A percentile compares a stretch with the other conserved stretches of the same genome.
Conservation (phyloP, 2,329 filamentous ascomycete species). For the Curvularia lunata region DNA sequence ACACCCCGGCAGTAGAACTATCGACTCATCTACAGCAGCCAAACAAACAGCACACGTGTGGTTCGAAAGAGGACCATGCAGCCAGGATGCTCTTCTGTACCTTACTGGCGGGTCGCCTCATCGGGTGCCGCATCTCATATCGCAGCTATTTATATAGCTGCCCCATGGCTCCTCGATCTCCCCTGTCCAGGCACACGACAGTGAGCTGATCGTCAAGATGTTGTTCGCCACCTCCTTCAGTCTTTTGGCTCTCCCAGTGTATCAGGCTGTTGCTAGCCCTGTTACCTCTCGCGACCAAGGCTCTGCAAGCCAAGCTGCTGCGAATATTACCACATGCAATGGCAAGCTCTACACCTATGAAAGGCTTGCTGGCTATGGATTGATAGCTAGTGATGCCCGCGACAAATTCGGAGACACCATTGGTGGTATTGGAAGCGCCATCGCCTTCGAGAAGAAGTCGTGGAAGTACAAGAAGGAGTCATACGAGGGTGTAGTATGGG, state of each 20-base stretch:
- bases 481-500: slow-evolving; percentile 68
- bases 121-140: slow-evolving; percentile 5
- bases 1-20: slow-evolving; percentile 4
- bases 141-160: slow-evolving; percentile 21
- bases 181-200: slow-evolving; percentile 25
- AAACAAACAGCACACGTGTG: slow-evolving; percentile 20
- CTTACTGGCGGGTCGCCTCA: slow-evolving; percentile 17
- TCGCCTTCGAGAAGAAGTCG: slow-evolving; percentile 65
- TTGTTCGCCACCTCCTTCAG: slow-evolving; percentile 21
- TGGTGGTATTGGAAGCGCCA: slow-evolving; percentile 69
- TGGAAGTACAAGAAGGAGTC: slow-evolving; percentile 59
- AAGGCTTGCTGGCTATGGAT: slow-evolving; percentile 70
- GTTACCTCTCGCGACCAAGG: slow-evolving; percentile 8
- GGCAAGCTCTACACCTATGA: slow-evolving; percentile 70
- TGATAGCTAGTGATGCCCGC: slow-evolving; percentile 61
- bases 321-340: slow-evolving; percentile 59
- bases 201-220: slow-evolving; percentile 23
- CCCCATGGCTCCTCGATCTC: neutral
- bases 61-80: neutral
- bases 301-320: slow-evolving; percentile 7
- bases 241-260: slow-evolving; percentile 28
- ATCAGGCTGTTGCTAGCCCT: slow-evolving; percentile 26
- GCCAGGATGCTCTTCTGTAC: slow-evolving; percentile 10
- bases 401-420: slow-evolving; percentile 75
- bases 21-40: slow-evolving; percentile 14